A percentile compares a stretch with the other conserved stretches of the same genome.
These are phyloP conservation scores for Entoloma clypeatum DNA, from an alignment of 1,284 basidiomycete genomes.

Conservation along the genomic window DNA sequence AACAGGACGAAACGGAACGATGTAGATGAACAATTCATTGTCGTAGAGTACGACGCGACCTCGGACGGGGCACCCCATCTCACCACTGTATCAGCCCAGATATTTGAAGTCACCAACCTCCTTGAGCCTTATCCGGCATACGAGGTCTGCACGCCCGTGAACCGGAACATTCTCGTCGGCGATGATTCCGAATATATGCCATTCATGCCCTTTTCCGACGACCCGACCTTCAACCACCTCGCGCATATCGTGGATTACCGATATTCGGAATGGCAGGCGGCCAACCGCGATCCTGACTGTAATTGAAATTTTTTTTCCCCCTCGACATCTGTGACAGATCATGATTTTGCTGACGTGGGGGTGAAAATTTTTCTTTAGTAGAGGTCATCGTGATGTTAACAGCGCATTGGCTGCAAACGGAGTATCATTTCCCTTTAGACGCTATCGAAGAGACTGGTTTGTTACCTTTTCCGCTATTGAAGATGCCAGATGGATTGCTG, in stretches of 20 bases:
- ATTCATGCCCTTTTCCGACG: slow-evolving; percentile 59
- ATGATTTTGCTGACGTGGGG: not conserved
- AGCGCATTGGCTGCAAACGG: slow-evolving; percentile 34
- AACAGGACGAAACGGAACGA: not conserved
- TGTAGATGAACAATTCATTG: slow-evolving; percentile 17
- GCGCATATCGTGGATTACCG: slow-evolving; percentile 41
- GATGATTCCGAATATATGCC: slow-evolving; percentile 53
- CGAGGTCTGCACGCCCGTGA: slow-evolving; percentile 47
- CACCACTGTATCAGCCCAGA: slow-evolving; percentile 8
- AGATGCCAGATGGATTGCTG: no score
- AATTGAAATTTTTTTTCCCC: slow-evolving; percentile 24
- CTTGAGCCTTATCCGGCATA: slow-evolving; percentile 39
- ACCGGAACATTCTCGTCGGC: slow-evolving; percentile 44
- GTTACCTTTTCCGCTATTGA: slow-evolving; percentile 36
- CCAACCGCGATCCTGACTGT: slow-evolving; percentile 46
- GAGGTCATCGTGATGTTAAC: slow-evolving; percentile 46
- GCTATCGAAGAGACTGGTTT: slow-evolving; percentile 41
- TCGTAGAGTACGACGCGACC: slow-evolving; percentile 7
- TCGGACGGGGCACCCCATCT: slow-evolving; percentile 2
- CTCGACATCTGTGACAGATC: slow-evolving; percentile 10
- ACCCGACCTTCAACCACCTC: slow-evolving; percentile 41
- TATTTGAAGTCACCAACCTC: slow-evolving; percentile 2
- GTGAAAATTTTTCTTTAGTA: slow-evolving; percentile 23
- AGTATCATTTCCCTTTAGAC: slow-evolving; percentile 32
- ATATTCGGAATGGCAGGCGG: slow-evolving; percentile 45